Conservation (phyloP, 345 rosid genomes). For the Melastoma malabathricum region DNA sequence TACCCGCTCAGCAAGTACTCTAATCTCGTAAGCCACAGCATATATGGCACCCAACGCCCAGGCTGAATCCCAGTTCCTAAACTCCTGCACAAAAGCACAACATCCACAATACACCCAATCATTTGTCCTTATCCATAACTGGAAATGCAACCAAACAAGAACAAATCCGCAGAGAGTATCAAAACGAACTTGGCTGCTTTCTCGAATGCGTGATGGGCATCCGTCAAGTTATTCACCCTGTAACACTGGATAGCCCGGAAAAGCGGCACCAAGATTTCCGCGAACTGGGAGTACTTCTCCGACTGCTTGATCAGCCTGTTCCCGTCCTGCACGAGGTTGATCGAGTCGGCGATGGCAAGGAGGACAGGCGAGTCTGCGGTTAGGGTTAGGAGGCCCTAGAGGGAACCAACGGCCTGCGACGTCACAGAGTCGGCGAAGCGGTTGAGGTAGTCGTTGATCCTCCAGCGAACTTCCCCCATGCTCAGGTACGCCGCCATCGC, state of each 20-base stretch:
- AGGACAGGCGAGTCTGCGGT: constrained; percentile 52
- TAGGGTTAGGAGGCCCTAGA: constrained; percentile 49
- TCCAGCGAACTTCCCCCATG: constrained; percentile 81
- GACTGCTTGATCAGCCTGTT: constrained; percentile 67
- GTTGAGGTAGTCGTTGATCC: constrained; percentile 69
- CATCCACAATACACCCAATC: neutral
- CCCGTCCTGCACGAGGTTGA: constrained; percentile 59
- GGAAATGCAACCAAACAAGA: neutral
- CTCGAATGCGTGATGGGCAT: constrained; percentile 64
- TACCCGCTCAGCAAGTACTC: constrained; percentile 96
- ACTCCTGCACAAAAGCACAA: constrained; percentile 94
- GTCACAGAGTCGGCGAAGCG: constrained; percentile 63
- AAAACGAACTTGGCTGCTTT: constrained; percentile 58
- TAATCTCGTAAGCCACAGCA: constrained; percentile 77
- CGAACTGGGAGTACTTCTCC: constrained; percentile 52
- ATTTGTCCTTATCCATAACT: neutral
- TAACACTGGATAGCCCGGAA: constrained; percentile 77
- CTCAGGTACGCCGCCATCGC: constrained; percentile 34
- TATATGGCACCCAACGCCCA: constrained; percentile 90
- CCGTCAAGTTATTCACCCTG: constrained; percentile 51
- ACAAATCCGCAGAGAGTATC: neutral
- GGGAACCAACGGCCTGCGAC: constrained; percentile 55
- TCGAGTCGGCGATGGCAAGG: constrained; percentile 78
- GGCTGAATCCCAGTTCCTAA: constrained; percentile 94
- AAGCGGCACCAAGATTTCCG: constrained; percentile 47